phyloP scores from a whole-genome alignment of 2,329 filamentous ascomycete species.

The Metarhizium humberi region DNA sequence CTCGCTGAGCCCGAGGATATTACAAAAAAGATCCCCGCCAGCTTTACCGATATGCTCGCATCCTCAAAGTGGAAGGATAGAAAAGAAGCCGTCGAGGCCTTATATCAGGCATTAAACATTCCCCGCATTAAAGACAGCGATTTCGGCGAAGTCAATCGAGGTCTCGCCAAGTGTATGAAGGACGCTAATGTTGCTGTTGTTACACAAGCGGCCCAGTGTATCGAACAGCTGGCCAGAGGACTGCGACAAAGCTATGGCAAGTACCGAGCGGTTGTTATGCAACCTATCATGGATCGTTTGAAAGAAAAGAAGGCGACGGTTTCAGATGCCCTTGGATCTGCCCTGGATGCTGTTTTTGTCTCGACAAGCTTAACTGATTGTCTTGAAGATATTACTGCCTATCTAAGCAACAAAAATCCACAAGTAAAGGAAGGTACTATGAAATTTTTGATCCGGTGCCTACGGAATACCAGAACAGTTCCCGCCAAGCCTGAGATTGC shows the following conservation, averaged over 20 bases:
- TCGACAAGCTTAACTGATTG: constrained; percentile 71
- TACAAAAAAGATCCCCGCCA: constrained; percentile 66
- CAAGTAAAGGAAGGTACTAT: constrained; percentile 95
- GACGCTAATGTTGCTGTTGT: constrained; percentile 96
- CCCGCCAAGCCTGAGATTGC: constrained; percentile 78
- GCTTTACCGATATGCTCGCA: constrained; percentile 73
- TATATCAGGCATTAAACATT: constrained; percentile 69
- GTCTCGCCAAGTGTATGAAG: constrained; percentile 94
- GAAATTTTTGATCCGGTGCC: constrained; percentile 82
- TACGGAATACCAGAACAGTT: constrained; percentile 74
- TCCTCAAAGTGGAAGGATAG: constrained; percentile 98
- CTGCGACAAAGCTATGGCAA: constrained; percentile 69
- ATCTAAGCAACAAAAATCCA: constrained; percentile 87
- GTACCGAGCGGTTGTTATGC: constrained; percentile 72
- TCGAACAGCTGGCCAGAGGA: constrained; percentile 81
- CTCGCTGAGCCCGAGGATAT: constrained; percentile 84
- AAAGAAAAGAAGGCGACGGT: constrained; percentile 96
- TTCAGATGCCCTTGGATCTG: constrained; percentile 76
- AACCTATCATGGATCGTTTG: constrained; percentile 85
- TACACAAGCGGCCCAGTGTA: constrained; percentile 84
- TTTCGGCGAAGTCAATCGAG: constrained; percentile 74
- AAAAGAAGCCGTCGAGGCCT: constrained; percentile 83
- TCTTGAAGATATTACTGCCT: constrained; percentile 81
- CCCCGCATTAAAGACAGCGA: constrained; percentile 87
- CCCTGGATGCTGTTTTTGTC: constrained; percentile 61